Conservation (phyloP, 139 green algal genomes). For the Chlamydomonas applanata region DNA sequence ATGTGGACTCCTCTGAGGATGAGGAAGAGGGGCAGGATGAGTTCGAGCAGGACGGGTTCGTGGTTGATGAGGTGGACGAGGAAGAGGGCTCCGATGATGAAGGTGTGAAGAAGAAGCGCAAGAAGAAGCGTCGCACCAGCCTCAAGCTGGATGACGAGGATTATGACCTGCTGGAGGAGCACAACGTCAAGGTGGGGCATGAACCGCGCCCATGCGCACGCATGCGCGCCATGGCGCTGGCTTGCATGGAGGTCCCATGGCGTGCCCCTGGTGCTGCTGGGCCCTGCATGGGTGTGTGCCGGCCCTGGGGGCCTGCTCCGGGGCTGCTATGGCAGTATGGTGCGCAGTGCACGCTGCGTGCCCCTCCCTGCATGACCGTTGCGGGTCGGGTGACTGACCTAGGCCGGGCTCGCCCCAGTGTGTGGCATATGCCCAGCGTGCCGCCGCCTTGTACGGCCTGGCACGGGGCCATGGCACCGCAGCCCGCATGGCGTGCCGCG, state of each 20-base stretch:
- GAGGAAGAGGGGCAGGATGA: slow-evolving; percentile 35
- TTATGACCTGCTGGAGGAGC: slow-evolving; percentile 87
- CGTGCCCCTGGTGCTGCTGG: background rate
- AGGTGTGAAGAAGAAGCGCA: slow-evolving; percentile 26
- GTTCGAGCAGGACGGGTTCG: slow-evolving; percentile 28
- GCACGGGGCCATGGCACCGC: too few species aligned
- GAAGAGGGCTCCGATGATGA: slow-evolving; percentile 35
- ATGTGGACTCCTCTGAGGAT: slow-evolving; percentile 7
- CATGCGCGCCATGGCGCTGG: background rate
- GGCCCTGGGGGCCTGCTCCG: background rate
- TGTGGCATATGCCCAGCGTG: too few species aligned
- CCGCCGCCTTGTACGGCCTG: too few species aligned
- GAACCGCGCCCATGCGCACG: background rate
- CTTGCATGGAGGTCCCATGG: background rate
- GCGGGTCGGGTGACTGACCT: too few species aligned
- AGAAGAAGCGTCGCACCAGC: slow-evolving; percentile 47
- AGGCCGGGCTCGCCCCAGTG: too few species aligned
- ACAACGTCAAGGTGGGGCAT: slow-evolving; percentile 47
- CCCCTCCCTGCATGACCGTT: too few species aligned
- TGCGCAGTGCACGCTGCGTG: background rate
- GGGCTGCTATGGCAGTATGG: background rate
- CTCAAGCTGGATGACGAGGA: slow-evolving; percentile 87
- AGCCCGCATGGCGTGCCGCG: too few species aligned
- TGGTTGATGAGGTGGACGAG: slow-evolving; percentile 48
- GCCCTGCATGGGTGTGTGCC: background rate